Percentiles rank a stretch among this genome's conserved stretches.
phyloP scores from a whole-genome alignment of 768 basidiomycete species.

The Botryobasidium botryosum region DNA sequence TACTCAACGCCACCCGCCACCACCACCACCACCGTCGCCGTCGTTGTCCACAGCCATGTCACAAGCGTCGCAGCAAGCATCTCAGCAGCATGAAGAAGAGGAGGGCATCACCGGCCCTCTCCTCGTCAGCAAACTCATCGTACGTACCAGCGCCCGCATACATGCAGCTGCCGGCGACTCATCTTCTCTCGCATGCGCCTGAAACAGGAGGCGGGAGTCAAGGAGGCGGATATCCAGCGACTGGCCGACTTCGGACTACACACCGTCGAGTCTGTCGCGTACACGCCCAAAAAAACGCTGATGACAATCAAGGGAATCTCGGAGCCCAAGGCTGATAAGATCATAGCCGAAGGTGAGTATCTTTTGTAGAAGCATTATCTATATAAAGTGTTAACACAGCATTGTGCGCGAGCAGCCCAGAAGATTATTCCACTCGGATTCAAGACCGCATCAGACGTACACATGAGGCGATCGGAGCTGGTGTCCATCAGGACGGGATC shows the following conservation, averaged over 20 bases:
- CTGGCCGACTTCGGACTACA: slow-evolving; percentile 79
- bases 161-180: not conserved
- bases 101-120: slow-evolving; percentile 60
- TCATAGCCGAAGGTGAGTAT: slow-evolving; percentile 65
- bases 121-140: slow-evolving; percentile 51
- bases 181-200: not conserved
- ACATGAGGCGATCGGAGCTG: slow-evolving; percentile 84
- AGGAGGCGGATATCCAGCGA: slow-evolving; percentile 86
- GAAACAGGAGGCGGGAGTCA: slow-evolving; percentile 76
- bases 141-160: slow-evolving; percentile 10
- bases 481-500: slow-evolving; percentile 95
- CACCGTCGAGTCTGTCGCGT: slow-evolving; percentile 91
- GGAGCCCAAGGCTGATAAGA: slow-evolving; percentile 94
- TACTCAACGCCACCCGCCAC: too few species aligned
- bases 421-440: slow-evolving; percentile 97
- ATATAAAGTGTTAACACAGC: not conserved
- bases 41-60: too few species aligned
- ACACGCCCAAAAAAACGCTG: slow-evolving; percentile 87
- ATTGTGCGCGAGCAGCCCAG: slow-evolving; percentile 39
- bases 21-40: too few species aligned
- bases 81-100: slow-evolving; percentile 30
- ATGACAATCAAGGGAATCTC: slow-evolving; percentile 91
- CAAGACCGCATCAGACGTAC: slow-evolving; percentile 94
- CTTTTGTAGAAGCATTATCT: not conserved
- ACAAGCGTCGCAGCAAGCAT: slow-evolving; percentile 24